These are phyloP conservation scores for Boeremia exigua DNA, from an alignment of 2,329 filamentous ascomycete species.

Conservation along the genomic window DNA sequence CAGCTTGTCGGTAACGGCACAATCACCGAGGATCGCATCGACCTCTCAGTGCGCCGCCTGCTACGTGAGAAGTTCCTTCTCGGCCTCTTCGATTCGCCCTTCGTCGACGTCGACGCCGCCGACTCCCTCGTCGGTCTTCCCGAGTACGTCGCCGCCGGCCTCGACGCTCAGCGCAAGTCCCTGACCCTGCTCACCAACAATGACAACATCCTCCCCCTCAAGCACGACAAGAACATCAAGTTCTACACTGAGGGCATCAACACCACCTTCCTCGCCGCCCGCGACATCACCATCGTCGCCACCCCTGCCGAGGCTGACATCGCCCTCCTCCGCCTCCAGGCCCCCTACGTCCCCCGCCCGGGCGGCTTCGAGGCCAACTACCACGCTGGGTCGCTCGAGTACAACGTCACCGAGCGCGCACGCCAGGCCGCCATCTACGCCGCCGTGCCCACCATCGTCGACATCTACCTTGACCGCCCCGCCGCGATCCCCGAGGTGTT, in stretches of 20 bases:
- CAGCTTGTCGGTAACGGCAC: conserved; percentile 53
- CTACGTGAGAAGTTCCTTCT: conserved; percentile 60
- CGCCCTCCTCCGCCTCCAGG: conserved; percentile 50
- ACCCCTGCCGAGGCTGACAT: conserved; percentile 50
- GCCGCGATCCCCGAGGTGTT: conserved; percentile 53
- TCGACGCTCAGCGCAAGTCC: conserved; percentile 47
- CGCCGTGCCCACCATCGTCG: conserved; percentile 51
- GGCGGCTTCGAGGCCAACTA: conserved; percentile 52
- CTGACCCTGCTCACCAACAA: conserved; percentile 49
- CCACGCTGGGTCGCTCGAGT: conserved; percentile 53
- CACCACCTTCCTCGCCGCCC: conserved; percentile 36
- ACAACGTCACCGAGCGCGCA: conserved; percentile 47
- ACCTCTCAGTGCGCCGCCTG: conserved; percentile 55
- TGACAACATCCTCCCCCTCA: conserved; percentile 39
- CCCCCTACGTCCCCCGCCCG: conserved; percentile 51
- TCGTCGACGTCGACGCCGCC: conserved; percentile 55
- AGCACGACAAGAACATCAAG: conserved; percentile 25
- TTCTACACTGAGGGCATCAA: conserved; percentile 49
- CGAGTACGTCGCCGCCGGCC: conserved; percentile 50
- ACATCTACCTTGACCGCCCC: conserved; percentile 54
- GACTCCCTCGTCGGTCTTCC: conserved; percentile 52
- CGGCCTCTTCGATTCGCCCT: conserved; percentile 58
- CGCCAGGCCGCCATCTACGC: conserved; percentile 50
- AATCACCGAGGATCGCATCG: conserved; percentile 54
- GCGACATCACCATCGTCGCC: conserved; percentile 43